Evolutionary conservation across 371 early-diverging fungal genomes (phyloP).

Genomic region (Fennellomyces sp.): DNA sequence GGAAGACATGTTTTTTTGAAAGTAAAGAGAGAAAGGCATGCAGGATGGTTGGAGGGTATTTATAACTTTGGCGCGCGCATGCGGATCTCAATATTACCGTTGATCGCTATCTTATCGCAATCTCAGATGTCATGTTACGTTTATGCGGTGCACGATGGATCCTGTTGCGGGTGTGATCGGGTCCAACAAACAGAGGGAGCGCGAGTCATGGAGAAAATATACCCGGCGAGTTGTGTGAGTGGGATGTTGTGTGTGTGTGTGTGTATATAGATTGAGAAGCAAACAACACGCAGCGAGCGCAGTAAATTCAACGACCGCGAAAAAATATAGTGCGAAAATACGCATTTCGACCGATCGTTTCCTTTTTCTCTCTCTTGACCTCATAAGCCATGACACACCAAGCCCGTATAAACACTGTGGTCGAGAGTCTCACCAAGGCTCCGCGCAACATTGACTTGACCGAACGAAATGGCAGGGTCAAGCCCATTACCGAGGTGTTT

Average conservation of each 20-base stretch:
- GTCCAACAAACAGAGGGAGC: not conserved
- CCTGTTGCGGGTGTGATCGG: not conserved
- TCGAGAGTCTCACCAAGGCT: slow-evolving; percentile 36
- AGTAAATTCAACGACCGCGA: not conserved
- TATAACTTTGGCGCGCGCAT: too few relatives aligned
- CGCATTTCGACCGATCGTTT: slow-evolving; percentile 2
- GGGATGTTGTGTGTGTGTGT: not conserved
- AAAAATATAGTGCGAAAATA: not conserved
- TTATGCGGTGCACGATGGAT: not conserved
- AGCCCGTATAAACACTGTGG: slow-evolving; percentile 37
- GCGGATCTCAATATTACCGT: too few relatives aligned
- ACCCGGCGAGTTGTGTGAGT: too few relatives aligned
- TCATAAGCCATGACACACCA: slow-evolving; percentile 28
- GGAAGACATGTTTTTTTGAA: slow-evolving; percentile 12
- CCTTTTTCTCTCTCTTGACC: slow-evolving; percentile 1
- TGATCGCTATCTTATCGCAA: not conserved
- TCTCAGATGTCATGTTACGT: not conserved
- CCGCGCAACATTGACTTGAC: slow-evolving; percentile 65
- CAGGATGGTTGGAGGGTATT: not conserved
- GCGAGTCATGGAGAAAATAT: too few relatives aligned
- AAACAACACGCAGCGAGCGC: not conserved
- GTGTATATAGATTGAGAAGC: too few relatives aligned
- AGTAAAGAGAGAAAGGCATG: not conserved
- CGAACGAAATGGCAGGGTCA: slow-evolving; percentile 65
- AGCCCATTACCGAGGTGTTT: slow-evolving; percentile 87